These are phyloP conservation scores for Plasmodium yoelii DNA, from an alignment of 169 alveolate genomes.

Conservation along the genomic window DNA sequence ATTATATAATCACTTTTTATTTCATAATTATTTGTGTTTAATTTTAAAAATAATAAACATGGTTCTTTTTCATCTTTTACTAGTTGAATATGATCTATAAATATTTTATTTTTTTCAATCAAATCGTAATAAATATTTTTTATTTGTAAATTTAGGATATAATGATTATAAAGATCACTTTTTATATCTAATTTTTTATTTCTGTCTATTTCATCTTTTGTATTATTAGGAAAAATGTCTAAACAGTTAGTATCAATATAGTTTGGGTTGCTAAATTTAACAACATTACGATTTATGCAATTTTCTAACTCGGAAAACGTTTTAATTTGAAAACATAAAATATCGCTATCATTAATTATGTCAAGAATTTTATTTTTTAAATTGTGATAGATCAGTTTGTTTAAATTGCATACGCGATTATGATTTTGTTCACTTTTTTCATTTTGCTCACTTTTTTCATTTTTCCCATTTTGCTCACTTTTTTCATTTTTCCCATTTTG, in stretches of 20 bases:
- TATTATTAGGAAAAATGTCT: background rate
- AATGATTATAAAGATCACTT: conserved; percentile 6
- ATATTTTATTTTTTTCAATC: background rate
- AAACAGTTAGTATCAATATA: background rate
- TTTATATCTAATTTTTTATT: background rate
- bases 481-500: conserved; percentile 1
- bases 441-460: background rate
- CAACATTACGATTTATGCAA: conserved; percentile 10
- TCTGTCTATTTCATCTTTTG: background rate
- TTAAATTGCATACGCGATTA: conserved; percentile 7
- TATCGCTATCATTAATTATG: conserved; percentile 14
- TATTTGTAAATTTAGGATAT: conserved; percentile 16
- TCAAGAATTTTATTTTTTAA: conserved; percentile 38
- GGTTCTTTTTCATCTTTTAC: conserved; percentile 3
- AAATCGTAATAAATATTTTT: background rate
- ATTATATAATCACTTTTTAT: conserved; percentile 9
- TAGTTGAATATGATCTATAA: conserved; percentile 6
- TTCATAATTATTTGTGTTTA: conserved; percentile 6
- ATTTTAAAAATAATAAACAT: conserved; percentile 15
- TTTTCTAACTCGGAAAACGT: conserved; percentile 33
- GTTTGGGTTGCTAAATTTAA: background rate
- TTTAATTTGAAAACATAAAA: conserved; percentile 20
- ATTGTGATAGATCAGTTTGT: conserved; percentile 36
- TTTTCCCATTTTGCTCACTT: too few species aligned
- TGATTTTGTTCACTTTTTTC: conserved; percentile 17